Conservation (phyloP, 441 rosid species). For the Arabidopsis hybrid region DNA sequence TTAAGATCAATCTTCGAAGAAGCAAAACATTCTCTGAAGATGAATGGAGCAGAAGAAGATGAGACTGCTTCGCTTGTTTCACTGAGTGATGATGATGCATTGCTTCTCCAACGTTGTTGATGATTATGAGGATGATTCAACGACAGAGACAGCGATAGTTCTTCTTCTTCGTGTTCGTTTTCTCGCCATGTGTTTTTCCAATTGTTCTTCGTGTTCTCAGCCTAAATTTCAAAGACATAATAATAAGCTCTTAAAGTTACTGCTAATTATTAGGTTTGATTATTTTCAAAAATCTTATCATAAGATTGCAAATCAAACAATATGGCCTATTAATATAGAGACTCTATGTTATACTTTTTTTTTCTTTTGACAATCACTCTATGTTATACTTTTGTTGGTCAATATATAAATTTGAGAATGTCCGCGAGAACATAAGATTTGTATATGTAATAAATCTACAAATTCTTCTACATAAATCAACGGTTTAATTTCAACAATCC, state of each 20-base stretch:
- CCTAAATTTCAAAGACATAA: constrained; percentile 27
- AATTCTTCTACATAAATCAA: not conserved
- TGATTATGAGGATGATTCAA: constrained; percentile 44
- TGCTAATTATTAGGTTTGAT: too few relatives aligned
- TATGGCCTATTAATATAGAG: too few relatives aligned
- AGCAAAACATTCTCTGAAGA: constrained; percentile 53
- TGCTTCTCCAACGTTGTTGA: constrained; percentile 58
- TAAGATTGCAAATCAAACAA: too few relatives aligned
- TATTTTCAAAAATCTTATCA: too few relatives aligned
- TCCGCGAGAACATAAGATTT: not conserved
- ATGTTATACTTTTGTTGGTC: not conserved
- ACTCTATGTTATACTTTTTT: too few relatives aligned
- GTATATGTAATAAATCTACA: constrained; percentile 2
- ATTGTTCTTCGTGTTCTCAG: constrained; percentile 15
- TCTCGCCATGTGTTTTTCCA: constrained; percentile 35
- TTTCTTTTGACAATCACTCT: too few relatives aligned
- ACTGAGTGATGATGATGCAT: constrained; percentile 58
- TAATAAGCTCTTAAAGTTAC: not conserved
- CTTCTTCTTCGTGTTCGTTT: constrained; percentile 39
- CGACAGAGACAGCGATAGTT: constrained; percentile 62
- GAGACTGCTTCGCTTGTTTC: constrained; percentile 76
- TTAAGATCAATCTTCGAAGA: constrained; percentile 52
- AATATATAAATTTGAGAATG: constrained; percentile 6
- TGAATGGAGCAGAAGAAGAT: constrained; percentile 43
- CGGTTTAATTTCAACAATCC: not conserved